Conservation (phyloP, 2,329 filamentous ascomycete species). For the Fusarium subglutinans region DNA sequence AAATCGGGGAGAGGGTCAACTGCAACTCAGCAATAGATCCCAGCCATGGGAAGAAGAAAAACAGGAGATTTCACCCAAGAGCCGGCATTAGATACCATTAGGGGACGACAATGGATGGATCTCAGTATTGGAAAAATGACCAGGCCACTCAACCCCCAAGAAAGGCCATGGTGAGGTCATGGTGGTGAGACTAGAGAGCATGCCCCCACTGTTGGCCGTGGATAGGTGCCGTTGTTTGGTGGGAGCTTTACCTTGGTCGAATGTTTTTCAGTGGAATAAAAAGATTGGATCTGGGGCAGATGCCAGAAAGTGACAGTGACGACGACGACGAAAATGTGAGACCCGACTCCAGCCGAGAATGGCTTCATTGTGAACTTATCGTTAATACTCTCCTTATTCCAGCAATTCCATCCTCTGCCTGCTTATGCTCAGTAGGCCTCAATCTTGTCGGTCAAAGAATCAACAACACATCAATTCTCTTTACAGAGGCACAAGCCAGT, state of each 20-base stretch:
- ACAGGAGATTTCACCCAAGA: not conserved
- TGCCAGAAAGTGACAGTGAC: not conserved
- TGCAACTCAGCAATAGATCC: not conserved
- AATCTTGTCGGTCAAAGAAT: not conserved
- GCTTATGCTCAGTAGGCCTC: not conserved
- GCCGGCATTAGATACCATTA: not conserved
- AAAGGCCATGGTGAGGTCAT: slow-evolving; percentile 39
- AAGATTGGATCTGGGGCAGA: slow-evolving; percentile 16
- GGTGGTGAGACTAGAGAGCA: slow-evolving; percentile 33
- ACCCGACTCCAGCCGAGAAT: slow-evolving; percentile 32
- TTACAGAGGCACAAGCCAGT: not conserved
- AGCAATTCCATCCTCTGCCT: not conserved
- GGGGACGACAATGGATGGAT: slow-evolving; percentile 4
- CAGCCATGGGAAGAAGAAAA: not conserved
- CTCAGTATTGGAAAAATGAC: slow-evolving; percentile 6
- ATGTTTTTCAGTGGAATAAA: slow-evolving; percentile 21
- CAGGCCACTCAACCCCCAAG: slow-evolving; percentile 1
- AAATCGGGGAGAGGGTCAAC: slow-evolving; percentile 8
- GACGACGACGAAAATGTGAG: slow-evolving; percentile 1
- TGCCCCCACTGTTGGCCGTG: slow-evolving; percentile 25
- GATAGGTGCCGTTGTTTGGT: slow-evolving; percentile 13
- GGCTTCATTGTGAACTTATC: slow-evolving; percentile 8
- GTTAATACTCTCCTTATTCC: not conserved
- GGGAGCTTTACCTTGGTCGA: slow-evolving; percentile 26
- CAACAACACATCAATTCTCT: slow-evolving; percentile 4